A percentile compares a stretch with the other conserved stretches of the same genome.
Conservation (phyloP, 352 stramenopile species). For the Phytophthora vignae region DNA sequence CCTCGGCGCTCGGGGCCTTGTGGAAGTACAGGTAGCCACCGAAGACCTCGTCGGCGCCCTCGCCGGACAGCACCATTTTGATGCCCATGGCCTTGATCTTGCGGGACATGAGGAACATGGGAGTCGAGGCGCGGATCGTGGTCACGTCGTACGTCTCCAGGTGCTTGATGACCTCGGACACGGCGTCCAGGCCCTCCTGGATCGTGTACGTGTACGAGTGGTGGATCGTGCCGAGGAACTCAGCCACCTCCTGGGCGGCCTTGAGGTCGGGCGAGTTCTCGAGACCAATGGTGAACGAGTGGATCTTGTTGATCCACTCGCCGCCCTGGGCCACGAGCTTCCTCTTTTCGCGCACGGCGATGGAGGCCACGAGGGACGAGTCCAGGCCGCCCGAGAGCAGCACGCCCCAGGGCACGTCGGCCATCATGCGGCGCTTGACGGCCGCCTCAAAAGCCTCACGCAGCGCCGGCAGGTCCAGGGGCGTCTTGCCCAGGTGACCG, state of each 20-base stretch:
- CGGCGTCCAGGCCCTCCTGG: conserved; percentile 97
- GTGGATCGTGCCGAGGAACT: conserved; percentile 98
- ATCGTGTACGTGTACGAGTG: conserved; percentile 99
- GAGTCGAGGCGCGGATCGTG: conserved; percentile 97
- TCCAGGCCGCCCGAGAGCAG: conserved; percentile 98
- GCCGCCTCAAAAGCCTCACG: conserved; percentile 94
- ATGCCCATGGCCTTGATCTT: conserved; percentile 99
- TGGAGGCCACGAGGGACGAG: conserved; percentile 97
- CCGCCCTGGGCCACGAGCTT: conserved; percentile 80
- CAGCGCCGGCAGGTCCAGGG: conserved; percentile 80
- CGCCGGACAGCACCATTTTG: conserved; percentile 99
- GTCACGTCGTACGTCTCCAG: conserved; percentile 99
- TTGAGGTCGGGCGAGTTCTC: conserved; percentile 96
- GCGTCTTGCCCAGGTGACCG: conserved; percentile 64
- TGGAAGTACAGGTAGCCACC: conserved; percentile 99
- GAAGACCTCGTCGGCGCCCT: conserved; percentile 99
- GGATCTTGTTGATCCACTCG: conserved; percentile 94
- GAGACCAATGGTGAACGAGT: conserved; percentile 99
- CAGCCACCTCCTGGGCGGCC: conserved; percentile 96
- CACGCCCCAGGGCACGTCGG: conserved; percentile 98
- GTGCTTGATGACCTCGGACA: conserved; percentile 98
- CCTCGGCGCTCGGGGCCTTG: conserved; percentile 95
- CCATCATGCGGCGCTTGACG: conserved; percentile 98
- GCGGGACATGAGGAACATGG: conserved; percentile 99
- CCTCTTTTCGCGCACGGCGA: conserved; percentile 94